Conservation (phyloP, 2,329 filamentous ascomycete species). For the Claviceps maximensis region DNA sequence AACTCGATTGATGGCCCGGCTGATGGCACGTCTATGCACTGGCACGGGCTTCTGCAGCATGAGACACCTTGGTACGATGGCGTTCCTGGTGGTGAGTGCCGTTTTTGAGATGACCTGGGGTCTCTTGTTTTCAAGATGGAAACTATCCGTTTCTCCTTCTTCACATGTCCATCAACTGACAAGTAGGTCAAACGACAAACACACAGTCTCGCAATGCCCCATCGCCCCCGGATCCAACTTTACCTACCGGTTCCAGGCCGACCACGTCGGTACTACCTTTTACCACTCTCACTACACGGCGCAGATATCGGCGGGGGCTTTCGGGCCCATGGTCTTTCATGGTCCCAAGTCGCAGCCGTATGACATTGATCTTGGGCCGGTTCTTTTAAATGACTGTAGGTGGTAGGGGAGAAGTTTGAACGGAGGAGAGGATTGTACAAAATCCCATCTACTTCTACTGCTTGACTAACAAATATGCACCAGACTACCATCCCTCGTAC, state of each 20-base stretch:
- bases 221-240: constrained; percentile 35
- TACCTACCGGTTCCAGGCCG: constrained; percentile 45
- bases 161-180: too few relatives aligned
- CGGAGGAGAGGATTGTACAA: too few relatives aligned
- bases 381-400: constrained; percentile 44
- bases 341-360: constrained; percentile 46
- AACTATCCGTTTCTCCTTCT: constrained; percentile 16
- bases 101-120: background rate
- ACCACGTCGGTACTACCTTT: constrained; percentile 41
- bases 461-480: background rate
- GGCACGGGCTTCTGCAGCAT: constrained; percentile 47
- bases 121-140: background rate
- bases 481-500: constrained; percentile 24
- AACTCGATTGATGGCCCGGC: constrained; percentile 28
- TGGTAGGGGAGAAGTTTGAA: too few relatives aligned
- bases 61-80: constrained; percentile 43
- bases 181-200: background rate
- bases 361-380: constrained; percentile 47
- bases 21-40: constrained; percentile 51
- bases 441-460: too few relatives aligned
- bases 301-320: constrained; percentile 39
- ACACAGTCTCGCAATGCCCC: constrained; percentile 30
- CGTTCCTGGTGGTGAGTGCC: constrained; percentile 20
- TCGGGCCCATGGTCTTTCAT: constrained; percentile 48
- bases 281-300: constrained; percentile 47